Evolutionary conservation across 78 protist species (phyloP).

Genomic region (Corallochytrium limacisporum): DNA sequence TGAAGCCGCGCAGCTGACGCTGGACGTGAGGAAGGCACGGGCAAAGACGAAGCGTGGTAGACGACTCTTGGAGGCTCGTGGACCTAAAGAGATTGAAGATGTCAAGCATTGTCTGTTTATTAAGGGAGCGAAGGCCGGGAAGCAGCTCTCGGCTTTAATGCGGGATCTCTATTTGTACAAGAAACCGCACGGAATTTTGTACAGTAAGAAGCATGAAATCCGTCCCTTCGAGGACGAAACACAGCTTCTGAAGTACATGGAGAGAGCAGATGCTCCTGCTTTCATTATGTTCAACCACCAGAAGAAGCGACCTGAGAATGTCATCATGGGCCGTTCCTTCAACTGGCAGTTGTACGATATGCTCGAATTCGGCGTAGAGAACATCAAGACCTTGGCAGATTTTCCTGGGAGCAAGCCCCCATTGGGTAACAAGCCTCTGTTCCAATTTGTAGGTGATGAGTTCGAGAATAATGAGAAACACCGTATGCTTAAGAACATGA

Average conservation of each 20-base stretch:
- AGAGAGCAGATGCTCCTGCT: slow-evolving; percentile 42
- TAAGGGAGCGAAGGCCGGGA: not conserved
- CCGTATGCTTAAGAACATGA: slow-evolving; percentile 23
- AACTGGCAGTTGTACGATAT: slow-evolving; percentile 68
- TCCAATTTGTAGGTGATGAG: slow-evolving; percentile 56
- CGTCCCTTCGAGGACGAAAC: slow-evolving; percentile 61
- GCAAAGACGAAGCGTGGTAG: slow-evolving; percentile 19
- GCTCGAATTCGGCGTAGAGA: slow-evolving; percentile 63
- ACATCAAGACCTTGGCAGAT: slow-evolving; percentile 5
- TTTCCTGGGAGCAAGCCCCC: not conserved
- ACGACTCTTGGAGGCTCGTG: slow-evolving; percentile 17
- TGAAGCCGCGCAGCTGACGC: too few species aligned
- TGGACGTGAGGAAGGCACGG: too few species aligned
- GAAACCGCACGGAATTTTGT: not conserved
- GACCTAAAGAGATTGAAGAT: slow-evolving; percentile 19
- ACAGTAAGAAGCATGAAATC: slow-evolving; percentile 13
- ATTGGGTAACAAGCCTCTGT: slow-evolving; percentile 56
- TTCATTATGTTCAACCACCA: slow-evolving; percentile 59
- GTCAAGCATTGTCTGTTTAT: not conserved
- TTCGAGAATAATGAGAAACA: slow-evolving; percentile 40
- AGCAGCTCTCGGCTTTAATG: not conserved
- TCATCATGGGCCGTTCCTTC: slow-evolving; percentile 71
- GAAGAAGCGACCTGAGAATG: slow-evolving; percentile 72
- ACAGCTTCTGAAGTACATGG: not conserved
- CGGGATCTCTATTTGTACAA: slow-evolving; percentile 5